Percentiles rank a stretch among this genome's conserved stretches.
Conservation (phyloP, 2,329 filamentous ascomycete species). For the Aspergillus sp. region DNA sequence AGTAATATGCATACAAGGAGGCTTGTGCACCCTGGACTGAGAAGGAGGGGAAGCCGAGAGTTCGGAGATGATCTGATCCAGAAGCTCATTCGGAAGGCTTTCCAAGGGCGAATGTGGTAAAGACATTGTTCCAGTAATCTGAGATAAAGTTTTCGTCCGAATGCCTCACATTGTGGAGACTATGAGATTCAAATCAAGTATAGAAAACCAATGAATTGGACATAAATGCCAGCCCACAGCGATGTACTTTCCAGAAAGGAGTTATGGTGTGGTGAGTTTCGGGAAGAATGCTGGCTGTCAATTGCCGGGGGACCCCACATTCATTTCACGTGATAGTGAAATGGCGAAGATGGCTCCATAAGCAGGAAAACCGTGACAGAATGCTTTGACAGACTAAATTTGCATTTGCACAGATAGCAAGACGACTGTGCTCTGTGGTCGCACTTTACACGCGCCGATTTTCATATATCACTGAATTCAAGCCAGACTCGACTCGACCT, state of each 20-base stretch:
- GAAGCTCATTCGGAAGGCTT: conserved; percentile 62
- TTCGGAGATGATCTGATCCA: conserved; percentile 59
- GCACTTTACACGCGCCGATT: neutral
- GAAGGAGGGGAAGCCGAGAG: conserved; percentile 57
- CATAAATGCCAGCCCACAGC: neutral
- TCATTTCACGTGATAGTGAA: neutral
- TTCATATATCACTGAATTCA: neutral
- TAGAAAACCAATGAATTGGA: neutral
- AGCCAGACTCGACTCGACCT: neutral
- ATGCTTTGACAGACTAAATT: neutral
- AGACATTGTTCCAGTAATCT: conserved; percentile 18
- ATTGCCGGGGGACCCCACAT: neutral
- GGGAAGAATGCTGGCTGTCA: neutral
- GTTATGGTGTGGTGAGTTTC: neutral
- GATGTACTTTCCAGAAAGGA: neutral
- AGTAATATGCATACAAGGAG: conserved; percentile 51
- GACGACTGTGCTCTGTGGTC: neutral
- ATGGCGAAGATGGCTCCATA: neutral
- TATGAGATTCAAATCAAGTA: neutral
- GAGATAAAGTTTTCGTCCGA: neutral
- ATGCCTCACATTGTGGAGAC: neutral
- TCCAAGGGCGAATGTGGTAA: conserved; percentile 28
- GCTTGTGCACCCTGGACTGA: conserved; percentile 50
- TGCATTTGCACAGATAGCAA: neutral
- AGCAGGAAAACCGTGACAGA: neutral